Base-by-base conservation (phyloP, 805 yeast species). In the Hanseniaspora pseudoguilliermondii region DNA sequence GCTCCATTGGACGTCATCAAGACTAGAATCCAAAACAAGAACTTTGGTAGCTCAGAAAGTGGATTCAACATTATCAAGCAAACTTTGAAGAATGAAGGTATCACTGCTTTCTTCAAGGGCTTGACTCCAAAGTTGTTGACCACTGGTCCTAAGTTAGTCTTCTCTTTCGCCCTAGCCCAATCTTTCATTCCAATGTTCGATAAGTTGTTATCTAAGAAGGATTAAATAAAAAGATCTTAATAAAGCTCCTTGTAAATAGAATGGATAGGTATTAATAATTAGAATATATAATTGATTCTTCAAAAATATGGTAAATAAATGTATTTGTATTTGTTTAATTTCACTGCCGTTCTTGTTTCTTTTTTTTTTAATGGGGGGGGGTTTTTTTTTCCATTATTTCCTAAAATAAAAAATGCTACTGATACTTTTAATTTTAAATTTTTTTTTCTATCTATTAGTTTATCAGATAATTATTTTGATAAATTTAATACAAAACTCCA, bases 1-100 rank as follows among this genome's bases (percentile, higher is more conserved):
- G 98, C 98, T 55, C 99, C 99, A 49, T 78, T 93, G 66, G 99
- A 93, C 68, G 97, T 93, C 57, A 91, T 93, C 72, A 93, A 93
- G 78, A 93, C 99, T 59, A 84, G 99, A 76, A 93, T 93, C 66
- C 99, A 93, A 75, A 93, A 93, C 78, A 84, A 82, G 72, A 88
- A 84, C 76, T 93, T 93, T 64, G 97, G 90, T 65, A 86, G 89
- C 73, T 95, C 95, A 59, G 96, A 93, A 74, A 78, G 88, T 49
- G 99, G 99, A 42, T 75, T 91, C 71, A 86, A 85, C 39, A 93
- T 93, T 64, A 77, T 93, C 72, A 89, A 87, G 74, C 90, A 91
- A 73, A 93, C 95, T 84, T 79, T 83, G 59, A 85, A 81, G 69
- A 87, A 85, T 67, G 98, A 93, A 75, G 98, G 97, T 60, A 50